These are phyloP conservation scores for Fragilaria radians DNA, from an alignment of 108 stramenopile genomes.

Conservation along the genomic window DNA sequence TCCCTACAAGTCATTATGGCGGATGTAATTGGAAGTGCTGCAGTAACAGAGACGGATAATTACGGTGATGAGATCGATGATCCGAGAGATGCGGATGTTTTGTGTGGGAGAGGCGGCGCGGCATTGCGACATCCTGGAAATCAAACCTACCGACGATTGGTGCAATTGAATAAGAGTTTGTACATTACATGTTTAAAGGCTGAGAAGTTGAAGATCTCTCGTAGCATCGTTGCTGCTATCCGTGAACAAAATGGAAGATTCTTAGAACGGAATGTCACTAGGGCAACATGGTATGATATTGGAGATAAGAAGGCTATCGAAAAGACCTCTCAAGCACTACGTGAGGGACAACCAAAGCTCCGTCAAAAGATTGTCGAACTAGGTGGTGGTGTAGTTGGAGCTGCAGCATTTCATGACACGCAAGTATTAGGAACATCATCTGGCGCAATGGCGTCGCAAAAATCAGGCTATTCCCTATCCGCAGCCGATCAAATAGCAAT, in stretches of 20 bases:
- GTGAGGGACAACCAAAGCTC: constrained; percentile 75
- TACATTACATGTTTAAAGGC: constrained; percentile 50
- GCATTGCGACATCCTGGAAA: constrained; percentile 67
- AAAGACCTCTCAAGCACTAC: constrained; percentile 76
- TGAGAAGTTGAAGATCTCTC: constrained; percentile 67
- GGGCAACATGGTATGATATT: constrained; percentile 51
- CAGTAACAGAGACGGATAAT: neutral
- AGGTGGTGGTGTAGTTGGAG: constrained; percentile 12
- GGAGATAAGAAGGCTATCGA: constrained; percentile 70
- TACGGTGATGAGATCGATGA: constrained; percentile 15
- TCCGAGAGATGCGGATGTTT: constrained; percentile 51
- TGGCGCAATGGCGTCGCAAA: neutral
- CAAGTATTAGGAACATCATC: constrained; percentile 4
- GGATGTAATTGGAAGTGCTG: no score
- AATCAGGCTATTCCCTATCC: neutral
- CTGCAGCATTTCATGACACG: constrained; percentile 15
- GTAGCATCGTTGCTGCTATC: constrained; percentile 71
- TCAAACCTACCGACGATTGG: constrained; percentile 58
- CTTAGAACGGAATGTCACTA: constrained; percentile 53
- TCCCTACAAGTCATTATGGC: no score
- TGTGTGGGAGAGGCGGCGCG: constrained; percentile 70
- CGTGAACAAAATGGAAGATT: constrained; percentile 72
- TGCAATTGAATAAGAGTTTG: constrained; percentile 42
- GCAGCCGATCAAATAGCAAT: neutral
- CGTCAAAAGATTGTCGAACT: constrained; percentile 53